These are phyloP conservation scores for Plasmodium adleri DNA, from an alignment of 169 alveolate species.

Conservation along the genomic window DNA sequence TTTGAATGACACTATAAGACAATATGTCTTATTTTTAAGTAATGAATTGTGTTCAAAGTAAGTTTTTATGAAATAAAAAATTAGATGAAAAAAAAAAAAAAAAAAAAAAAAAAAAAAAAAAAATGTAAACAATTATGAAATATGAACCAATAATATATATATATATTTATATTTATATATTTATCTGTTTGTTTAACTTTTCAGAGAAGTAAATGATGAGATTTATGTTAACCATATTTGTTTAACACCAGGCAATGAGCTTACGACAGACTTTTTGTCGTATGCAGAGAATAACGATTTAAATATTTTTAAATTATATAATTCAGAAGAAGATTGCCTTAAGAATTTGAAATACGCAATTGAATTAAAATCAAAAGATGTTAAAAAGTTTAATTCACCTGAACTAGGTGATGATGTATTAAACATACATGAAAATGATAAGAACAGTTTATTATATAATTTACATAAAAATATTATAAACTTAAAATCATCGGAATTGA, in stretches of 20 bases:
- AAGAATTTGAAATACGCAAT: slow-evolving; percentile 60
- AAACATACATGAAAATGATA: neutral
- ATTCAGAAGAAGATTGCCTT: slow-evolving; percentile 39
- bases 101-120: too few relatives aligned
- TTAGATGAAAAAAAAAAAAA: slow-evolving; percentile 4
- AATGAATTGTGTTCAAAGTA: slow-evolving; percentile 65
- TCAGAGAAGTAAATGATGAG: slow-evolving; percentile 25
- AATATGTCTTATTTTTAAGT: slow-evolving; percentile 50
- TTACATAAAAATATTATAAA: neutral
- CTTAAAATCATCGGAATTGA: neutral
- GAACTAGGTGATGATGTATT: neutral
- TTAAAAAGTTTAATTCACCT: neutral
- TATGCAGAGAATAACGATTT: slow-evolving; percentile 36
- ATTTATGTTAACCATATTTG: slow-evolving; percentile 62
- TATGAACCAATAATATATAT: neutral
- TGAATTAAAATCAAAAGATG: slow-evolving; percentile 9
- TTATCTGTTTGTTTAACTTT: neutral
- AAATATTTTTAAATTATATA: slow-evolving; percentile 43
- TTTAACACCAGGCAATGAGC: slow-evolving; percentile 19
- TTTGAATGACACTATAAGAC: slow-evolving; percentile 63
- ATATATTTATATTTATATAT: neutral
- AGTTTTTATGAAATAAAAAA: neutral
- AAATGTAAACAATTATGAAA: neutral
- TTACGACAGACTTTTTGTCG: slow-evolving; percentile 25
- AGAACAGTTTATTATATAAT: slow-evolving; percentile 14